Evolutionary conservation across 805 yeast genomes (phyloP).

Genomic region (Debaryomyces castellii): DNA sequence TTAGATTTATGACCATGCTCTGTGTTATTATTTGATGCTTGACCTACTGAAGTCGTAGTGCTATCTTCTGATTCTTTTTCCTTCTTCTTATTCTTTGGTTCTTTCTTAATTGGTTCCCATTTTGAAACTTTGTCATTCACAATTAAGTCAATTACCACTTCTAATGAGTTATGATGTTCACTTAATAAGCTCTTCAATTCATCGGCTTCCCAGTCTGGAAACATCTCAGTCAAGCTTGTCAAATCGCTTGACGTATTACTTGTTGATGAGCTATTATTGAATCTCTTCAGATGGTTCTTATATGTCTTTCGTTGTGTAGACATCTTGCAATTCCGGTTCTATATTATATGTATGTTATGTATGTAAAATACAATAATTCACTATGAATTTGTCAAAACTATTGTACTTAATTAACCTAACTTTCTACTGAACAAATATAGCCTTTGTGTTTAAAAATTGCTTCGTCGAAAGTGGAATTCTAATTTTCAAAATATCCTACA

Average conservation of each 20-base stretch:
- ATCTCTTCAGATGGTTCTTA: constrained; percentile 49
- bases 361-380: constrained; percentile 5
- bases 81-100: constrained; percentile 49
- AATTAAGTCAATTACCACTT: constrained; percentile 80
- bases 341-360: constrained; percentile 4
- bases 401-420: constrained; percentile 6
- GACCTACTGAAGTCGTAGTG: constrained; percentile 1
- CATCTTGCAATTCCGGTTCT: constrained; percentile 9
- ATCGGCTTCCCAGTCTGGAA: constrained; percentile 91
- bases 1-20: constrained; percentile 11
- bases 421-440: not conserved
- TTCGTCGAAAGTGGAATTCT: constrained; percentile 3
- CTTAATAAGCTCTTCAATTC: constrained; percentile 75
- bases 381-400: constrained; percentile 1
- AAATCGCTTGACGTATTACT: constrained; percentile 26
- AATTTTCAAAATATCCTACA: not conserved
- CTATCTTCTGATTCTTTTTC: constrained; percentile 20
- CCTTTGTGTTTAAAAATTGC: constrained; percentile 12
- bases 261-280: constrained; percentile 17
- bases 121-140: constrained; percentile 85
- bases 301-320: constrained; percentile 37
- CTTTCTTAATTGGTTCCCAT: constrained; percentile 92
- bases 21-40: constrained; percentile 6
- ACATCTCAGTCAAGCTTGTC: constrained; percentile 75
- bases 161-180: constrained; percentile 74